Conservation (phyloP, 2,329 filamentous ascomycete genomes). For the Colletotrichum destructivum region DNA sequence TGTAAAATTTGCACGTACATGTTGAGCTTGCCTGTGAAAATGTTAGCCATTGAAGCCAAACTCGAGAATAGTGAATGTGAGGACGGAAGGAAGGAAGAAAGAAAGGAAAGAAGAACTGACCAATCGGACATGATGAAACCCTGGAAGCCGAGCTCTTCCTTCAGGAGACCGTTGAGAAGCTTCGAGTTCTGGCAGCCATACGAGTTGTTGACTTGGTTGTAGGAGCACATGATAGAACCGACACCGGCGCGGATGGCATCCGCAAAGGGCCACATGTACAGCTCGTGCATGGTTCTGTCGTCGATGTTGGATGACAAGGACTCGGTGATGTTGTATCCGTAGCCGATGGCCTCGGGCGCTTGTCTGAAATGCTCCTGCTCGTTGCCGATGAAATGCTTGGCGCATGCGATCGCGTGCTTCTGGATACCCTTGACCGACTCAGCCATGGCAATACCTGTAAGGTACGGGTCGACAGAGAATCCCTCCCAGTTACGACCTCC, state of each 20-base stretch:
- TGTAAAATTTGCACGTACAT: not conserved
- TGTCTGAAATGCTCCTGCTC: constrained; percentile 87
- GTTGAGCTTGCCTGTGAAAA: constrained; percentile 6
- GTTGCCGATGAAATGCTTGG: constrained; percentile 82
- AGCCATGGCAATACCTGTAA: constrained; percentile 80
- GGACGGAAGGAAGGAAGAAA: too few species aligned
- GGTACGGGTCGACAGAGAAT: constrained; percentile 79
- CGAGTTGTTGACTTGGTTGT: constrained; percentile 86
- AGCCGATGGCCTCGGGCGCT: constrained; percentile 64
- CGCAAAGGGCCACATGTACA: constrained; percentile 85
- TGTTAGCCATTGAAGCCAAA: not conserved
- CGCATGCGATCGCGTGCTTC: constrained; percentile 86
- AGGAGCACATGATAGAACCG: constrained; percentile 76
- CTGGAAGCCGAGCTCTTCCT: constrained; percentile 85
- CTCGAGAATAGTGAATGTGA: not conserved
- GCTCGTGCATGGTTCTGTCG: constrained; percentile 81
- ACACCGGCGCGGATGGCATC: constrained; percentile 80
- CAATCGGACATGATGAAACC: constrained; percentile 88
- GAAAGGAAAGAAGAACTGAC: constrained; percentile 47
- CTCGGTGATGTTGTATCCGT: constrained; percentile 75
- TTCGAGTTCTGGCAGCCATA: constrained; percentile 86
- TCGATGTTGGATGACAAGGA: constrained; percentile 74
- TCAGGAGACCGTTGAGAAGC: constrained; percentile 81
- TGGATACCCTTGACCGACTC: constrained; percentile 86
- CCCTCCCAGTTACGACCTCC: constrained; percentile 76